Evolutionary conservation across 768 basidiomycete genomes (phyloP), one percentile per base, ranked within the genome.

Genomic region (Boletus pseudopeckii): DNA sequence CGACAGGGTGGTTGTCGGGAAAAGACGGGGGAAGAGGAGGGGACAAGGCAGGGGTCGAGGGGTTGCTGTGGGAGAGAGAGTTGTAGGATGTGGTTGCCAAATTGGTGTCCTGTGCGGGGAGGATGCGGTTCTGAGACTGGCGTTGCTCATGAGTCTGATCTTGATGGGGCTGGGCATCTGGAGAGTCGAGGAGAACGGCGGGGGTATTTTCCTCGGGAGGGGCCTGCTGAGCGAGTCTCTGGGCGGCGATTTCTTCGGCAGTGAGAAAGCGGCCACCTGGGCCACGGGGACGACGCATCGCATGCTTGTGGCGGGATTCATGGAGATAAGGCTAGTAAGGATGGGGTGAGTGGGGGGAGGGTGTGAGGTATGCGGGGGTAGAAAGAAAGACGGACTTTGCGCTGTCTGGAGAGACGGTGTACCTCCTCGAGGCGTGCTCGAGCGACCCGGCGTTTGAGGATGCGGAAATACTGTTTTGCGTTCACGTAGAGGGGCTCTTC

Each of bases 401-500:
- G 81, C 71, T 96, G 90, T 61, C 87, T 81, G 53, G 92, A 94
- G 58, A 99, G 82, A 58, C 92, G 80, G 61, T 97, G 94, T 49
- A 98, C 80, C 72, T 98, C 96, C 65, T 97, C 95, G 48, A 98
- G 79, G 45, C 97, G 80, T 4, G 92, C 91, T 41, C 96, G 76
- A 6, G 96, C 94, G 61, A 90, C 82, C 52, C 97, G 82, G 58
- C 97, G 82, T 77, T 98, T 98, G 72, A 99, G 82, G 64, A 99
- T 98, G 68, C 97, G 90, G 64, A 95, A 93, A 71, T 98, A 99
- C 74, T 99, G 97, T 69, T 99, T 99, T 55, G 97, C 96, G 64
- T 99, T 99, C 54, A 99, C 97, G 74, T 98, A 98, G 61, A 99
- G 85, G 26, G 97, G 96, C 70, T 99, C 96, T 59, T 98, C 94